A percentile compares a stretch with the other conserved stretches of the same genome.
Evolutionary conservation across 495 filamentous ascomycete species (phyloP).

Genomic region (Penicillium argentinense): DNA sequence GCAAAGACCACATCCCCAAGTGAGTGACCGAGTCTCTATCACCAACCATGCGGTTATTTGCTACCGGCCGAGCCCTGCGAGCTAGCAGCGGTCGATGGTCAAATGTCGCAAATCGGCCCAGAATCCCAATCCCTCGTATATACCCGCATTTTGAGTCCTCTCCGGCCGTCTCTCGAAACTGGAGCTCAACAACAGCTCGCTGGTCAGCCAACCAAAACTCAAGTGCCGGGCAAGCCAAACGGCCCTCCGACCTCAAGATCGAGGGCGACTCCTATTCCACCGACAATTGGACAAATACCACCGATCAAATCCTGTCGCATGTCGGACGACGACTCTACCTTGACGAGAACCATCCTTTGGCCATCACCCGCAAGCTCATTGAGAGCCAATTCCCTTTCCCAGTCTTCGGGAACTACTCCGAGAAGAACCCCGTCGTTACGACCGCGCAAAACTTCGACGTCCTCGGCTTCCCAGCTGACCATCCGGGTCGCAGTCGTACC

Average conservation of each 20-base stretch:
- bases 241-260: conserved; percentile 43
- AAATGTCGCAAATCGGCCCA: conserved; percentile 27
- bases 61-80: conserved; percentile 47
- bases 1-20: not conserved
- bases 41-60: conserved; percentile 42
- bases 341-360: conserved; percentile 82
- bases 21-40: not conserved
- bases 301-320: conserved; percentile 69
- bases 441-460: conserved; percentile 93
- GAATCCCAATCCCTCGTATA: conserved; percentile 28
- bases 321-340: conserved; percentile 78
- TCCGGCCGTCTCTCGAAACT: conserved; percentile 23
- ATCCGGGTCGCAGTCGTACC: conserved; percentile 80
- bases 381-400: conserved; percentile 81
- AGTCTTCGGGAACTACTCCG: conserved; percentile 72
- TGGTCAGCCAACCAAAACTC: conserved; percentile 22
- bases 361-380: conserved; percentile 87
- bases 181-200: conserved; percentile 38
- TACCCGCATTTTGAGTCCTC: conserved; percentile 14
- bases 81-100: conserved; percentile 41
- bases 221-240: conserved; percentile 4
- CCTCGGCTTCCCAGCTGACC: conserved; percentile 81
- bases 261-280: conserved; percentile 62
- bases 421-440: conserved; percentile 80
- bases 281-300: conserved; percentile 85